Evolutionary conservation across 345 rosid species (phyloP).

Genomic region (Ceriops zippeliana): DNA sequence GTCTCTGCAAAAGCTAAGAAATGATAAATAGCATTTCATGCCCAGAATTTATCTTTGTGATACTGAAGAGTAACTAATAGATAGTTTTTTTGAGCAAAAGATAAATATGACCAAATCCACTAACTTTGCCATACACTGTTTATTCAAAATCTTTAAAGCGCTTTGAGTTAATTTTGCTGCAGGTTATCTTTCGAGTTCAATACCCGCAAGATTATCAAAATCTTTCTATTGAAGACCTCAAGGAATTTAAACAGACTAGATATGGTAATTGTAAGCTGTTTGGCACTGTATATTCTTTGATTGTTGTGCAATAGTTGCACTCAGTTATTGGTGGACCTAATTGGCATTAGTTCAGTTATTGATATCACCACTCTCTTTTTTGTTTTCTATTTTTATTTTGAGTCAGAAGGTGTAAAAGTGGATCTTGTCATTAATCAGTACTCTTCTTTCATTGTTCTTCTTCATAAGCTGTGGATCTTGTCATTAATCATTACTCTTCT

Average conservation of each 20-base stretch:
- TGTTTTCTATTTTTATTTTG: neutral
- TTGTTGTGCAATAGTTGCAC: neutral
- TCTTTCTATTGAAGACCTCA: constrained; percentile 91
- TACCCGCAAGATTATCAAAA: constrained; percentile 84
- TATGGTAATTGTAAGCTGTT: constrained; percentile 56
- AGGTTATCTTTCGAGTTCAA: constrained; percentile 96
- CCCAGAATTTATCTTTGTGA: neutral
- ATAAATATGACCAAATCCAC: neutral
- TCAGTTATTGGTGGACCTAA: neutral
- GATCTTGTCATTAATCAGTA: too few relatives aligned
- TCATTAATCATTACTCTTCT: too few relatives aligned
- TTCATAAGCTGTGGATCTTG: neutral
- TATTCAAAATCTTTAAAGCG: neutral
- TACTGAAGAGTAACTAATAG: neutral
- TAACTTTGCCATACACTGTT: neutral
- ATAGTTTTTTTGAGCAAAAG: neutral
- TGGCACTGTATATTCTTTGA: constrained; percentile 6
- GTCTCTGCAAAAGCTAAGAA: too few relatives aligned
- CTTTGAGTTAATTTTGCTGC: constrained; percentile 12
- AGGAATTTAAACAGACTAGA: constrained; percentile 95
- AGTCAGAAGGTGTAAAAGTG: neutral
- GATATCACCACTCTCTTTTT: neutral
- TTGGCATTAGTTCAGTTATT: neutral
- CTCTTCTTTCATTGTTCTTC: neutral
- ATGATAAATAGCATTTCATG: too few relatives aligned